phyloP scores from a whole-genome alignment of 2,329 filamentous ascomycete species.

The Fulvia fulva region DNA sequence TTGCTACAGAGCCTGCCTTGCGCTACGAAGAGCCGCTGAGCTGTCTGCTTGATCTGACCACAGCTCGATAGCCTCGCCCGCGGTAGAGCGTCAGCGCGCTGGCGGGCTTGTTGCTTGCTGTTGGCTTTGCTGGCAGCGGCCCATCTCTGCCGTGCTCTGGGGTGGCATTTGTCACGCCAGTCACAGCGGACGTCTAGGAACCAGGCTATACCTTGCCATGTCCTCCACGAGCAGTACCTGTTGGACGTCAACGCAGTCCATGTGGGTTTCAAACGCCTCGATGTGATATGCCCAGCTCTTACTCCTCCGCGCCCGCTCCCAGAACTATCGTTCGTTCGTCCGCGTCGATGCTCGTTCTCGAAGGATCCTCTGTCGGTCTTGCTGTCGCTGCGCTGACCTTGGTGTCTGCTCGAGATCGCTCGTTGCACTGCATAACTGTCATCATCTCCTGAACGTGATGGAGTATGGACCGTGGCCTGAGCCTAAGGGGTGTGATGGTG shows the following conservation, averaged over 20 bases:
- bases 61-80: no score
- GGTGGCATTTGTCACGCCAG: no score
- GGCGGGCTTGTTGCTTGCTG: no score
- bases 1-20: no score
- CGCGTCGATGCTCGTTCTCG: not conserved
- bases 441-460: not conserved
- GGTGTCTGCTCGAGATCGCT: not conserved
- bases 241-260: not conserved
- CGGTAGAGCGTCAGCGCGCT: no score
- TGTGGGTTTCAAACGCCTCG: not conserved
- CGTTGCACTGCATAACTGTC: not conserved
- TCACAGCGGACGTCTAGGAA: no score
- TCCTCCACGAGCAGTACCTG: no score
- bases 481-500: not conserved
- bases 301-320: not conserved
- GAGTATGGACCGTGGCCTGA: not conserved
- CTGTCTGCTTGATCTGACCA: no score
- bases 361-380: not conserved
- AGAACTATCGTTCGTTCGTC: not conserved
- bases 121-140: no score
- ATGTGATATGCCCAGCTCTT: not conserved
- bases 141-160: no score
- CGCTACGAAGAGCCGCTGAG: no score
- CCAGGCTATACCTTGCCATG: no score
- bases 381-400: not conserved